A percentile compares a stretch with the other conserved stretches of the same genome.
These are phyloP conservation scores for Gloeostereum incarnatum DNA, from an alignment of 768 basidiomycete genomes.

Conservation along the genomic window DNA sequence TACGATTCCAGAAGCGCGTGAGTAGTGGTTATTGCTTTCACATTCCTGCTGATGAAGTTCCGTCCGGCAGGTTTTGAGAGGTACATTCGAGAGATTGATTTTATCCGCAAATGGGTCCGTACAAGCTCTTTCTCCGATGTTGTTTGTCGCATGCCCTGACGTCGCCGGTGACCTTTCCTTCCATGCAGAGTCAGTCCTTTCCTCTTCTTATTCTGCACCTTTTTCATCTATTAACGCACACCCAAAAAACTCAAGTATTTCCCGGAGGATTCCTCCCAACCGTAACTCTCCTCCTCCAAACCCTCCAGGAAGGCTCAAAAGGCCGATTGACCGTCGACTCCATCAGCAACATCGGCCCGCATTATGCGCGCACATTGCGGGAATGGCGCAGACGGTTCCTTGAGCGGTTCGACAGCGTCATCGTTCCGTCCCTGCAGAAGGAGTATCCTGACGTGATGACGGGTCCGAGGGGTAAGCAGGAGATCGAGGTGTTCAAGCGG, in stretches of 20 bases:
- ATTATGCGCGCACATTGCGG: conserved; percentile 59
- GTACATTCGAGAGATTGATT: conserved; percentile 55
- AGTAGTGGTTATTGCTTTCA: conserved; percentile 17
- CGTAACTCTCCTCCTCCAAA: conserved; percentile 29
- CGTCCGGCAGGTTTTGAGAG: conserved; percentile 35
- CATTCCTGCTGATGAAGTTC: conserved; percentile 1
- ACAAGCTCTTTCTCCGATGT: not conserved
- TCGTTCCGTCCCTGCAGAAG: conserved; percentile 47
- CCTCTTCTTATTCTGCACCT: not conserved
- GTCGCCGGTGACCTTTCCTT: too few relatives aligned
- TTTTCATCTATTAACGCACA: not conserved
- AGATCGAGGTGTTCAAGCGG: conserved; percentile 65
- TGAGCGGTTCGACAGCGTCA: conserved; percentile 42
- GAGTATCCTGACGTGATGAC: conserved; percentile 54
- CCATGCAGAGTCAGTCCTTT: conserved; percentile 3
- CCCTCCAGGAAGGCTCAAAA: conserved; percentile 28
- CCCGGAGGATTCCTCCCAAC: conserved; percentile 49
- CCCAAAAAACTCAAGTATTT: conserved; percentile 32
- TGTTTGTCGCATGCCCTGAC: not conserved
- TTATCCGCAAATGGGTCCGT: conserved; percentile 70
- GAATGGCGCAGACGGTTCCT: conserved; percentile 66
- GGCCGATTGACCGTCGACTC: conserved; percentile 41
- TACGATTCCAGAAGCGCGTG: conserved; percentile 65
- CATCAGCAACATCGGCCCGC: conserved; percentile 46
- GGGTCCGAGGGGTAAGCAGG: conserved; percentile 30